Conservation (phyloP, 768 basidiomycete genomes). For the Mycena kentingensis region DNA sequence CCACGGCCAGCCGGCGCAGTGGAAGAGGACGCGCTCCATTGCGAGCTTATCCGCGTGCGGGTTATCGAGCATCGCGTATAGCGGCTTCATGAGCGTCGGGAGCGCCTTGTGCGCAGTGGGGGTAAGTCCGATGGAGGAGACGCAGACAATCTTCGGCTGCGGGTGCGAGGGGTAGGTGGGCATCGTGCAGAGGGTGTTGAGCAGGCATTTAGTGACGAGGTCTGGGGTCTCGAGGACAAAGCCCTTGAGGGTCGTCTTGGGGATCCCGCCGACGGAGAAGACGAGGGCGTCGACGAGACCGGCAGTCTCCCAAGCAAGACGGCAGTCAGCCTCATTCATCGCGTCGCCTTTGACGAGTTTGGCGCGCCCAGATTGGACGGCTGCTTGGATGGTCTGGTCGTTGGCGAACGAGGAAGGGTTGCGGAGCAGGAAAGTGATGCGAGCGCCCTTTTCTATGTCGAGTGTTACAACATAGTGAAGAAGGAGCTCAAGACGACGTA, state of each 20-base stretch:
- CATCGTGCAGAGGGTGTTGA: conserved; percentile 58
- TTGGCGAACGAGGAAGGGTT: conserved; percentile 52
- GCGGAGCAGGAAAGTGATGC: conserved; percentile 66
- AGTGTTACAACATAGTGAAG: not conserved
- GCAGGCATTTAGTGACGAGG: conserved; percentile 58
- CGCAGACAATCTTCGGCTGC: conserved; percentile 51
- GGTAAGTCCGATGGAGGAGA: conserved; percentile 57
- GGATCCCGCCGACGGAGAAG: conserved; percentile 59
- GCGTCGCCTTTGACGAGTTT: conserved; percentile 64
- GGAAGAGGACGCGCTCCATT: conserved; percentile 50
- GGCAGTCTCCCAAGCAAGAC: conserved; percentile 52
- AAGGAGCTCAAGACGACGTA: conserved; percentile 25
- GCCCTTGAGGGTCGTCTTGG: conserved; percentile 53
- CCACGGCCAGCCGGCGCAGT: conserved; percentile 57
- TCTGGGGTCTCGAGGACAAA: conserved; percentile 50
- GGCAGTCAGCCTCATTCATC: conserved; percentile 51
- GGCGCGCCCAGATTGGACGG: conserved; percentile 53
- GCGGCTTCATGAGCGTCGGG: conserved; percentile 47
- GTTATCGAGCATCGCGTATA: conserved; percentile 45
- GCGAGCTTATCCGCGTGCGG: conserved; percentile 67
- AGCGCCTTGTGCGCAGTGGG: conserved; percentile 44
- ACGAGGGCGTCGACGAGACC: conserved; percentile 53
- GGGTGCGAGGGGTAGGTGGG: conserved; percentile 37
- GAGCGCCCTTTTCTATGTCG: conserved; percentile 52
- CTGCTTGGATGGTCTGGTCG: conserved; percentile 52